phyloP scores from a whole-genome alignment of 1,284 basidiomycete genomes.

The Phellinidium pouzarii region DNA sequence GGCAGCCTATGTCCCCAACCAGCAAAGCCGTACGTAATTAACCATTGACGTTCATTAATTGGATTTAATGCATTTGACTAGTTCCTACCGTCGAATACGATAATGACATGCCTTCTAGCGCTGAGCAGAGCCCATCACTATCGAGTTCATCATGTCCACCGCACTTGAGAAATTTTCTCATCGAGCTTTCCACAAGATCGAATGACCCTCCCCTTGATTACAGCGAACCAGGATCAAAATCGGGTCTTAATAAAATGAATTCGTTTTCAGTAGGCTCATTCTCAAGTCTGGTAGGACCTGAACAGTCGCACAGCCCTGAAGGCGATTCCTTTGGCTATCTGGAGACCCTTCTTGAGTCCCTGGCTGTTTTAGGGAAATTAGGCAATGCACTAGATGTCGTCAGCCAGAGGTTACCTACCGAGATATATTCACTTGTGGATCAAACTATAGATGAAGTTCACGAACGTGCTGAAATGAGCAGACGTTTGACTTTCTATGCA shows the following conservation, averaged over 20 bases:
- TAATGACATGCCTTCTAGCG: conserved; percentile 34
- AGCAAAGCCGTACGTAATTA: conserved; percentile 58
- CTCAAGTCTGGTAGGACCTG: conserved; percentile 19
- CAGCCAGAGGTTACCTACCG: conserved; percentile 76
- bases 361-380: conserved; percentile 86
- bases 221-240: conserved; percentile 44
- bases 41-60: conserved; percentile 7
- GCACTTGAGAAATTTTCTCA: conserved; percentile 60
- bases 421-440: conserved; percentile 86
- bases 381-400: conserved; percentile 82
- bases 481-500: conserved; percentile 43
- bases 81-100: conserved; percentile 57
- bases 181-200: conserved; percentile 65
- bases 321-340: conserved; percentile 91
- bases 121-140: conserved; percentile 31
- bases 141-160: conserved; percentile 30
- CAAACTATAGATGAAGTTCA: conserved; percentile 86
- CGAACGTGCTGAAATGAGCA: conserved; percentile 74
- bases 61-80: conserved; percentile 24
- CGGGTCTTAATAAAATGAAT: conserved; percentile 24
- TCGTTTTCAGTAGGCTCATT: conserved; percentile 24
- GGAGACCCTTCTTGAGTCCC: conserved; percentile 88
- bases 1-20: conserved; percentile 78
- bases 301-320: conserved; percentile 63
- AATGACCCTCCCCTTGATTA: conserved; percentile 77